Conservation (phyloP, 192 early-diverging fungal species). For the Paraglomus occultum region DNA sequence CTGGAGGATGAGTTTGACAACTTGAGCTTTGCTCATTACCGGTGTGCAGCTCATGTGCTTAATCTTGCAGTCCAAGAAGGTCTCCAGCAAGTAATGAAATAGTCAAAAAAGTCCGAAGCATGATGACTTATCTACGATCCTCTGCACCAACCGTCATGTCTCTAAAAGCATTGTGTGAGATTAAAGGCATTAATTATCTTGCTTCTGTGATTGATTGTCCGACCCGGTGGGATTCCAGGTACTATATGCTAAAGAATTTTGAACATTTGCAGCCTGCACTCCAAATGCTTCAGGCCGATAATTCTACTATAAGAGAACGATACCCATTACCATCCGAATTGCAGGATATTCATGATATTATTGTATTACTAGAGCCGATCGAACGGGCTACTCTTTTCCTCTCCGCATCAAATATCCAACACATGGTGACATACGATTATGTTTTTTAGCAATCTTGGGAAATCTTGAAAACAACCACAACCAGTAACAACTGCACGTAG, state of each 20-base stretch:
- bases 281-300: not conserved
- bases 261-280: not conserved
- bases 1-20: not conserved
- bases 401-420: conserved; percentile 6
- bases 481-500: not conserved
- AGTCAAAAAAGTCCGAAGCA: not conserved
- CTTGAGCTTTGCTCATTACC: not conserved
- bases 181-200: conserved; percentile 9
- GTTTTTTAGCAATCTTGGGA: not conserved
- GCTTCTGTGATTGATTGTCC: not conserved
- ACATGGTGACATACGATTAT: not conserved
- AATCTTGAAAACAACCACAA: not conserved
- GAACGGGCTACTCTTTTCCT: not conserved
- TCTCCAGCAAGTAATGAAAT: not conserved
- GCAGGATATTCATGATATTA: not conserved
- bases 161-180: not conserved
- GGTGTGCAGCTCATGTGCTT: not conserved
- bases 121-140: not conserved
- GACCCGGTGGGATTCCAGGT: not conserved
- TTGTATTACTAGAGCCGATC: conserved; percentile 1
- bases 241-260: conserved; percentile 7
- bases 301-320: not conserved
- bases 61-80: not conserved
- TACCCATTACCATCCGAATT: not conserved
- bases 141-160: not conserved